Conservation (phyloP, 805 yeast genomes). For the Geotrichum ghanense region DNA sequence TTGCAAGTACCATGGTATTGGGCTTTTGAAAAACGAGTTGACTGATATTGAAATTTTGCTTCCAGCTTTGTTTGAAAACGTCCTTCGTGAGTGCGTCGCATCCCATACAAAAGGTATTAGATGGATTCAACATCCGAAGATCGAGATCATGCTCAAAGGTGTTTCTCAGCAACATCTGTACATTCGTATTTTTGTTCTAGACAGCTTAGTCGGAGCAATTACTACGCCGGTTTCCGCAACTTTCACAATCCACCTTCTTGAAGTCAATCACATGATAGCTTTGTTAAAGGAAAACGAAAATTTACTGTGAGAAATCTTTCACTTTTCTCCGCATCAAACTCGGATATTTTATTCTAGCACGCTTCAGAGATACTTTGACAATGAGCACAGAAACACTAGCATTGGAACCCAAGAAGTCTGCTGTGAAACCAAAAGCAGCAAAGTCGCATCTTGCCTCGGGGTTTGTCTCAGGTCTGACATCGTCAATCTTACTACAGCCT, state of each 20-base stretch:
- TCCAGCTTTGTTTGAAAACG: neutral
- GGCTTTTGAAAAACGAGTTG: neutral
- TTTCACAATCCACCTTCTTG: too few species aligned
- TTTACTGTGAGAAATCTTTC: too few species aligned
- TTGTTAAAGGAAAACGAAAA: too few species aligned
- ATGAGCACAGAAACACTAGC: neutral
- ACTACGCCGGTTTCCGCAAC: too few species aligned
- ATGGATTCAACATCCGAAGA: neutral
- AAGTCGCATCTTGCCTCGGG: conserved; percentile 60
- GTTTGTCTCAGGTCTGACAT: conserved; percentile 70
- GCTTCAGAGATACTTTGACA: too few species aligned
- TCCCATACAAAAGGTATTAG: neutral
- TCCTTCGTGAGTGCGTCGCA: neutral
- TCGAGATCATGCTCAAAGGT: neutral
- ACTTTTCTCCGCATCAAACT: too few species aligned
- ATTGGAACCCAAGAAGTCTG: neutral
- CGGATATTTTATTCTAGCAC: too few species aligned
- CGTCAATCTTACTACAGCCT: conserved; percentile 77
- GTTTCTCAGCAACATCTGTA: too few species aligned
- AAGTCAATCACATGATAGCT: too few species aligned
- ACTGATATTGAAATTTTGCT: neutral
- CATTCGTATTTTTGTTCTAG: neutral
- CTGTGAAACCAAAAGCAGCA: neutral
- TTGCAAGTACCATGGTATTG: conserved; percentile 9
- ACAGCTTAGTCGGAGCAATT: neutral